phyloP scores from a whole-genome alignment of 257 asterid genomes.

The Coffea canephora region DNA sequence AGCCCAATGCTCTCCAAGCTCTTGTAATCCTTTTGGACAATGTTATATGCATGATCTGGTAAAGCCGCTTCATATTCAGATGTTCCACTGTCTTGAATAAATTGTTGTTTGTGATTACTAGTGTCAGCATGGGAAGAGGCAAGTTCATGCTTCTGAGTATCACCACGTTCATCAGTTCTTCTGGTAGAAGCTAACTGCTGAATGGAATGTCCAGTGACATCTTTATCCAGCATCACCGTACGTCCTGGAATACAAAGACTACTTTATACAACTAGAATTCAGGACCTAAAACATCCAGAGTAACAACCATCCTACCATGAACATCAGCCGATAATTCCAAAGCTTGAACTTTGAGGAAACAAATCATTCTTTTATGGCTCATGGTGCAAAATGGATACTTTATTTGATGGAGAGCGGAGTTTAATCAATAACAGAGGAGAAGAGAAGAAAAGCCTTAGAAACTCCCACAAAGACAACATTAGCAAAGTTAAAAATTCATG shows the following conservation, averaged over 20 bases:
- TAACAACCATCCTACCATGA: neutral
- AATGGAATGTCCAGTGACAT: constrained; percentile 1
- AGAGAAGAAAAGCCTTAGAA: neutral
- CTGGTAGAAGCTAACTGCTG: neutral
- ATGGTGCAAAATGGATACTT: too few relatives aligned
- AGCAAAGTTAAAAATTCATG: neutral
- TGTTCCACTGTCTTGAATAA: constrained; percentile 1
- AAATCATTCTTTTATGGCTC: neutral
- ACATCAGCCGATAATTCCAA: neutral
- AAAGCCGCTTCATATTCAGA: neutral
- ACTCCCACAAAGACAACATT: neutral
- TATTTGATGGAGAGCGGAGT: too few relatives aligned
- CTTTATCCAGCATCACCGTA: constrained; percentile 4
- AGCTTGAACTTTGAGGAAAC: neutral
- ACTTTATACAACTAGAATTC: neutral
- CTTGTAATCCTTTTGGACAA: constrained; percentile 6
- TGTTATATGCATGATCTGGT: neutral
- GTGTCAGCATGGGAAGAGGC: neutral
- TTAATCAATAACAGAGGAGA: too few relatives aligned
- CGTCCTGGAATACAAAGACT: constrained; percentile 14
- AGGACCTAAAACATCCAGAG: neutral
- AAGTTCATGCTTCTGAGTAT: neutral
- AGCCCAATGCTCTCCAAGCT: constrained; percentile 24
- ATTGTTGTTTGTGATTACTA: neutral
- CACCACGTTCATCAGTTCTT: neutral